Percentiles rank a stretch among this genome's conserved stretches.
phyloP scores from a whole-genome alignment of 169 alveolate species.

The Theileria orientalis region DNA sequence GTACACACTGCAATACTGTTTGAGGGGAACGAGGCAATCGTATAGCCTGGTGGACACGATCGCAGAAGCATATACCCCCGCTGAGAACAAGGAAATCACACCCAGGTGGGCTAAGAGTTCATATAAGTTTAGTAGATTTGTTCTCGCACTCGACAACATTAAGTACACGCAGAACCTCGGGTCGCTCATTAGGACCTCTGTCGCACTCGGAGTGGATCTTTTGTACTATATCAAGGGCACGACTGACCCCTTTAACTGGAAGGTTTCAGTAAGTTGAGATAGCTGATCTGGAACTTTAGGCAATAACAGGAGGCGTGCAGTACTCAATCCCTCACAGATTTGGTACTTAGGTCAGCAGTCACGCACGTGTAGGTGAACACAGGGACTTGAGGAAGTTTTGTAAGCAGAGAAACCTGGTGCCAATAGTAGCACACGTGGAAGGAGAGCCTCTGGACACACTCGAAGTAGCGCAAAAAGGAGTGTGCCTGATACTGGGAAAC shows the following conservation, averaged over 20 bases:
- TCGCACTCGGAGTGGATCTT: slow-evolving; percentile 69
- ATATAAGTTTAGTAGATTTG: slow-evolving; percentile 15
- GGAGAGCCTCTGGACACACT: slow-evolving; percentile 56
- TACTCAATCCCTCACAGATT: slow-evolving; percentile 58
- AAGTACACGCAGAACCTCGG: slow-evolving; percentile 75
- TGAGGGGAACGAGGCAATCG: slow-evolving; percentile 51
- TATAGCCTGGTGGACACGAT: slow-evolving; percentile 16
- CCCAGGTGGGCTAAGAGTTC: slow-evolving; percentile 32
- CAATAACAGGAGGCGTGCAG: slow-evolving; percentile 73
- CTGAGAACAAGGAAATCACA: not conserved
- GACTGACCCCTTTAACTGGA: slow-evolving; percentile 75
- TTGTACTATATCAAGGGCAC: slow-evolving; percentile 67
- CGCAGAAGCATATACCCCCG: slow-evolving; percentile 49
- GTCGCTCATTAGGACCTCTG: slow-evolving; percentile 64
- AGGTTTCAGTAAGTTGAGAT: slow-evolving; percentile 56
- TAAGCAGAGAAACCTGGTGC: slow-evolving; percentile 58
- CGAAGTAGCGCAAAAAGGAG: slow-evolving; percentile 22
- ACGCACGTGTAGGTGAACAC: slow-evolving; percentile 32
- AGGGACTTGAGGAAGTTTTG: slow-evolving; percentile 63
- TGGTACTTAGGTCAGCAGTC: slow-evolving; percentile 38
- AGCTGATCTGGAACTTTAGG: not conserved
- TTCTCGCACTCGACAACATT: slow-evolving; percentile 72
- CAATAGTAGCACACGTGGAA: slow-evolving; percentile 75
- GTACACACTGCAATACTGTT: slow-evolving; percentile 27
- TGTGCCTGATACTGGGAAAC: slow-evolving; percentile 60